Base-by-base conservation (phyloP, 1,284 basidiomycete species). In the Trichosporon ovoides region DNA sequence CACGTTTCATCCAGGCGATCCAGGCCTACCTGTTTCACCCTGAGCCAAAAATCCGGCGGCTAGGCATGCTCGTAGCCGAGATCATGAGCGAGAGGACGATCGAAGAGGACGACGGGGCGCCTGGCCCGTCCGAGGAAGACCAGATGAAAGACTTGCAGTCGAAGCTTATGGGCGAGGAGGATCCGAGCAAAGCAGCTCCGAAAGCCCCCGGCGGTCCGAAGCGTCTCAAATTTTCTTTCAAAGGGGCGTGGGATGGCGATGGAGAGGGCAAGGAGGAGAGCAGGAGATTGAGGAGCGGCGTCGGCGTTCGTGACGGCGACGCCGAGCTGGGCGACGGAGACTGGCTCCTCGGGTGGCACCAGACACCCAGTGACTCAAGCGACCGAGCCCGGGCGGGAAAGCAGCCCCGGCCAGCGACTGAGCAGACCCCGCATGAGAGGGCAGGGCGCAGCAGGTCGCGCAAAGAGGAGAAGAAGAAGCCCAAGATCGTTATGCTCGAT, bases 41-140 rank as follows among this genome's bases (percentile, higher is more conserved):
- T 3, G 91, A 95, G 58, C 77, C 81, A 3, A 81, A 83, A 2
- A 82, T 96, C 13, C 85, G 94, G 2, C 82, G 87, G n/a, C 87
- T 91, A 64, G 95, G 95, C 2, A 96, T 98, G 93, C 82, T 98
- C 12, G 85, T 86, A 0, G 95, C 90, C 0, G 95, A 98, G 74
- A 78, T 88, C 20, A 57, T 81, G 7, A 73, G 68, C 58, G 66
- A 64, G 57, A 65, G 65, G 20, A 79, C 72, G 7, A 52, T 55
- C 13, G 55, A 54, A 24, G 56, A 53, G 13, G 56, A 61, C 7
- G 50, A 50, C 14, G 57, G 46, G 2, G 55, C 34, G 13, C 19
- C 48, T 2, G 55, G 52, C 0, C 31, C 52, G 16, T 43, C 43
- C 6, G 53, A 59, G 38, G 64, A 68, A 28, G 68, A 68, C 38